phyloP scores from a whole-genome alignment of 768 basidiomycete genomes.

The Mycena pura region DNA sequence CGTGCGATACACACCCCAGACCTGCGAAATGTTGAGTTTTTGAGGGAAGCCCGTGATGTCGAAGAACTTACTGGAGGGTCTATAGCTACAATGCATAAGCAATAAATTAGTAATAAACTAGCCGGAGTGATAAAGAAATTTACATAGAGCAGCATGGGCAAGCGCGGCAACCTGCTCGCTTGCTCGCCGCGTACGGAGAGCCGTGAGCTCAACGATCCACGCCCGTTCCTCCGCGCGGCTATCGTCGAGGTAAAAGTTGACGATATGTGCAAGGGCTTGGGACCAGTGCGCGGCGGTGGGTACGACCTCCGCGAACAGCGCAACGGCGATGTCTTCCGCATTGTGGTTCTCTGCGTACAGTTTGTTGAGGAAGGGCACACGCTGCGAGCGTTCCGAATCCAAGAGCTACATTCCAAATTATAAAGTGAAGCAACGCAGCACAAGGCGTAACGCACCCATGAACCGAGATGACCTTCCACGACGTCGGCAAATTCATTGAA shows the following conservation, averaged over 20 bases:
- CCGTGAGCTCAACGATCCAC: constrained; percentile 47
- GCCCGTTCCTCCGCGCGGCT: constrained; percentile 41
- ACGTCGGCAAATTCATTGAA: constrained; percentile 38
- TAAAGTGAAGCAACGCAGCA: background rate
- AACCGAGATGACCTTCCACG: constrained; percentile 39
- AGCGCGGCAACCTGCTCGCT: constrained; percentile 45
- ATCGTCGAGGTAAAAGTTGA: constrained; percentile 65
- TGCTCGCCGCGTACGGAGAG: constrained; percentile 32
- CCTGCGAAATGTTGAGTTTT: constrained; percentile 30
- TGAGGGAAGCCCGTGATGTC: constrained; percentile 2
- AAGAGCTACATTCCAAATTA: constrained; percentile 1
- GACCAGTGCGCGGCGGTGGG: constrained; percentile 65
- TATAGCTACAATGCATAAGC: constrained; percentile 30
- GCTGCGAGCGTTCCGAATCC: too few species aligned
- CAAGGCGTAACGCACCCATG: constrained; percentile 27
- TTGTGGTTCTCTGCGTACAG: constrained; percentile 32
- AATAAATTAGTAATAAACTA: too few species aligned
- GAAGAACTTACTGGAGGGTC: constrained; percentile 40
- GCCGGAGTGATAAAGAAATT: constrained; percentile 24
- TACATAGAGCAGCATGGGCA: constrained; percentile 55
- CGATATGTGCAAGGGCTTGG: constrained; percentile 58
- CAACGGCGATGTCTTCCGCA: constrained; percentile 48
- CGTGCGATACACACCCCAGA: constrained; percentile 51
- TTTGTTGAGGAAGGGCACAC: constrained; percentile 43
- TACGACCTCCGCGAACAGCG: constrained; percentile 59